A percentile compares a stretch with the other conserved stretches of the same genome.
Conservation (phyloP, 2,329 filamentous ascomycete genomes). For the Aspergillus sp. region DNA sequence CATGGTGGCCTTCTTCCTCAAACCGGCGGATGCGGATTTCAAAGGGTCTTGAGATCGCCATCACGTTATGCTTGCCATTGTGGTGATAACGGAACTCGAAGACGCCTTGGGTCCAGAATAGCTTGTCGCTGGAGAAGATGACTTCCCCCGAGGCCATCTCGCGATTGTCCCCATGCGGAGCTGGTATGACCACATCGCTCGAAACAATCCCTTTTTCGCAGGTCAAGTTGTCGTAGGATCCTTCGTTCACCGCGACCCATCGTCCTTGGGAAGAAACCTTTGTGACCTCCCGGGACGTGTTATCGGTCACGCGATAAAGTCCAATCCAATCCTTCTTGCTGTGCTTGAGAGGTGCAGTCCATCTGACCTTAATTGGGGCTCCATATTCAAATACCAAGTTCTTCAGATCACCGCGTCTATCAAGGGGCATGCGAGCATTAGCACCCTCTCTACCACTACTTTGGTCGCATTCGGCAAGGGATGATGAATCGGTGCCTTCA, state of each 20-base stretch:
- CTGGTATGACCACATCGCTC: slow-evolving; percentile 60
- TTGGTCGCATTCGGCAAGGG: slow-evolving; percentile 55
- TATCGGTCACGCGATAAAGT: slow-evolving; percentile 93
- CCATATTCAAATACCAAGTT: slow-evolving; percentile 85
- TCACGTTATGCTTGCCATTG: slow-evolving; percentile 84
- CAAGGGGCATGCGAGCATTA: slow-evolving; percentile 64
- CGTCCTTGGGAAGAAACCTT: slow-evolving; percentile 81
- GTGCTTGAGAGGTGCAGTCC: slow-evolving; percentile 85
- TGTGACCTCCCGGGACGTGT: slow-evolving; percentile 78
- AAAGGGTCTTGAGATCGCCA: slow-evolving; percentile 91
- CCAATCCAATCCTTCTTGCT: slow-evolving; percentile 93
- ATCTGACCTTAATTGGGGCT: slow-evolving; percentile 81
- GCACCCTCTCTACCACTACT: slow-evolving; percentile 72
- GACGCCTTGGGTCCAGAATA: slow-evolving; percentile 95
- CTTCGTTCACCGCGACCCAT: slow-evolving; percentile 79
- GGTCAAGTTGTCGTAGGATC: slow-evolving; percentile 70
- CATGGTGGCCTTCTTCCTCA: slow-evolving; percentile 61
- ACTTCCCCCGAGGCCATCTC: slow-evolving; percentile 75
- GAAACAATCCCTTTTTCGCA: slow-evolving; percentile 74
- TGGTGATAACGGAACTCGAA: slow-evolving; percentile 99
- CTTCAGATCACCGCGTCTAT: slow-evolving; percentile 60
- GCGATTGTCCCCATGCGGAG: slow-evolving; percentile 48
- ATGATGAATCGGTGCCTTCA: slow-evolving; percentile 60
- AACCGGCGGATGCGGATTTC: slow-evolving; percentile 83
- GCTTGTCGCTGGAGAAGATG: slow-evolving; percentile 83